Percentiles rank a stretch among this genome's conserved stretches.
Evolutionary conservation across 306 rosid genomes (phyloP).

Genomic region (Acacia crassicarpa): DNA sequence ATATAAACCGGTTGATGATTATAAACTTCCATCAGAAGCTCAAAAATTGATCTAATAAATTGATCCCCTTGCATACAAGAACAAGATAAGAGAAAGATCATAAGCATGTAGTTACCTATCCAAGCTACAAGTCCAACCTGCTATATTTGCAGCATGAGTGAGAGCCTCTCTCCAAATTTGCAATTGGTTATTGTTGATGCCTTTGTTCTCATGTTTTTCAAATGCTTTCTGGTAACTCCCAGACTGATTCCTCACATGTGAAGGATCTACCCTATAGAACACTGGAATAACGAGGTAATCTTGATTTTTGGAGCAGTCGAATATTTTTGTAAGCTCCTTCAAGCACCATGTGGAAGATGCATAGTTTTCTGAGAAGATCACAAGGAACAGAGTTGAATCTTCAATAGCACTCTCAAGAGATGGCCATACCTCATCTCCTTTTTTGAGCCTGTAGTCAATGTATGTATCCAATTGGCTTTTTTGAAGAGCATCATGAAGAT

Average conservation of each 20-base stretch:
- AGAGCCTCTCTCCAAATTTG: not conserved
- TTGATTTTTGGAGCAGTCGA: not conserved
- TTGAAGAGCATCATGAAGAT: not conserved
- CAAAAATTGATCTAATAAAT: too few species aligned
- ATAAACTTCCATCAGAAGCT: too few species aligned
- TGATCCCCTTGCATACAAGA: too few species aligned
- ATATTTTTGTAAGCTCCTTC: not conserved
- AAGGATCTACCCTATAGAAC: not conserved
- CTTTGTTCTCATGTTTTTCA: too few species aligned
- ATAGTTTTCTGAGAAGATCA: not conserved
- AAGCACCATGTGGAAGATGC: not conserved
- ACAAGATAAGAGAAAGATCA: not conserved
- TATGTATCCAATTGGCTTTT: not conserved
- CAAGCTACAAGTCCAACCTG: not conserved
- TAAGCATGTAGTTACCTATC: not conserved
- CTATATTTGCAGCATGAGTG: not conserved
- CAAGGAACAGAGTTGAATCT: not conserved
- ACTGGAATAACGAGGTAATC: not conserved
- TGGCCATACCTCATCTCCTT: not conserved
- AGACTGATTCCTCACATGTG: not conserved
- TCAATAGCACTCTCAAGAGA: not conserved
- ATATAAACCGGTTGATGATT: too few species aligned
- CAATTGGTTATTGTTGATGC: not conserved
- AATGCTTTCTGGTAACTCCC: not conserved
- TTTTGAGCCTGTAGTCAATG: not conserved